phyloP scores from a whole-genome alignment of 805 yeast species.

The Lachancea waltii region DNA sequence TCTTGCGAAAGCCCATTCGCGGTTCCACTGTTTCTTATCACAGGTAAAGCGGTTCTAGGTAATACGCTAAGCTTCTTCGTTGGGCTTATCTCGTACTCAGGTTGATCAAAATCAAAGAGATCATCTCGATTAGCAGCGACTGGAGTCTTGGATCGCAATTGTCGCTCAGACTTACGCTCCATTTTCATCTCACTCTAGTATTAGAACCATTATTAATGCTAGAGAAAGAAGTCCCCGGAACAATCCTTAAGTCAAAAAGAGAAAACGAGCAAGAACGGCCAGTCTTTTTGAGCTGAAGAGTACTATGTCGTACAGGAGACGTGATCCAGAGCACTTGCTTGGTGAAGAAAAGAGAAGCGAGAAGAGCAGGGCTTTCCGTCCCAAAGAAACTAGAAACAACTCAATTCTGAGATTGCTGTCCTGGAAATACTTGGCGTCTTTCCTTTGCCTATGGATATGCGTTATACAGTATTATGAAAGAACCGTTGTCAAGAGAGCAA shows the following conservation, averaged over 20 bases:
- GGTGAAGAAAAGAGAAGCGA: too few species aligned
- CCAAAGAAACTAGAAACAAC: slow-evolving; percentile 6
- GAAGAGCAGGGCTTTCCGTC: slow-evolving; percentile 6
- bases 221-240: too few species aligned
- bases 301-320: slow-evolving; percentile 10
- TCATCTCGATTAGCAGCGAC: slow-evolving; percentile 15
- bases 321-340: slow-evolving; percentile 6
- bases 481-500: slow-evolving; percentile 38
- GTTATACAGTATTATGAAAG: slow-evolving; percentile 51
- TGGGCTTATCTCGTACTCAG: slow-evolving; percentile 21
- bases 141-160: slow-evolving; percentile 10
- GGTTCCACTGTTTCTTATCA: too few species aligned
- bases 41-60: background rate
- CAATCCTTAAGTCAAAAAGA: too few species aligned
- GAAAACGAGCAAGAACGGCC: too few species aligned
- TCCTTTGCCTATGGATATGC: slow-evolving; percentile 37
- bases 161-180: slow-evolving; percentile 6
- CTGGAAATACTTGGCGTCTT: slow-evolving; percentile 24
- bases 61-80: slow-evolving; percentile 12
- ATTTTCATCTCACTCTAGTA: slow-evolving; percentile 2
- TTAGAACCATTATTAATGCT: background rate
- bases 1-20: background rate
- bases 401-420: slow-evolving; percentile 10
- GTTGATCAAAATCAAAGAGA: slow-evolving; percentile 34
- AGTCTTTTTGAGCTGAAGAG: too few species aligned